Percentiles rank a stretch among this genome's conserved stretches.
Conservation (phyloP, 2,329 filamentous ascomycete species). For the Fusarium vanettenii region DNA sequence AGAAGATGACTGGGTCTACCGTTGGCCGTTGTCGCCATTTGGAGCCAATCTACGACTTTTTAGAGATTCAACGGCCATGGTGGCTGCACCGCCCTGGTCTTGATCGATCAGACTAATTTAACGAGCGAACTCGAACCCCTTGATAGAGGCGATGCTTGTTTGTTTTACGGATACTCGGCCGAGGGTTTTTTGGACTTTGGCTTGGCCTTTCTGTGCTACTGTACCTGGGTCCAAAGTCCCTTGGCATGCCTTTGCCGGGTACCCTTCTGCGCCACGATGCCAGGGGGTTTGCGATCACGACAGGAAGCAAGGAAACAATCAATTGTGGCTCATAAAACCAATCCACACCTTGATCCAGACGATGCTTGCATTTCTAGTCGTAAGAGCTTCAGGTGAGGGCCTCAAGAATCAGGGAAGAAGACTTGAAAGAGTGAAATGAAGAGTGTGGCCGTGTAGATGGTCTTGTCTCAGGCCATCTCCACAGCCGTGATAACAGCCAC, state of each 20-base stretch:
- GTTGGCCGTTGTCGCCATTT: background rate
- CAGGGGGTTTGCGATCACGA: background rate
- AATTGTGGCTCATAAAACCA: slow-evolving; percentile 3
- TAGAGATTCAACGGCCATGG: background rate
- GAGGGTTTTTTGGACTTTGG: background rate
- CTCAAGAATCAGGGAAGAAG: background rate
- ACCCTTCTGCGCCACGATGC: background rate
- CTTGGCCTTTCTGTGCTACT: background rate
- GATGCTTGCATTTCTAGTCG: background rate
- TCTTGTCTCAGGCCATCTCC: slow-evolving; percentile 10
- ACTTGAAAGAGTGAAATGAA: background rate
- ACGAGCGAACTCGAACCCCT: background rate
- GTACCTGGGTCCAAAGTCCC: background rate
- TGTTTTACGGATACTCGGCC: background rate
- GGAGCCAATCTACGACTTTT: slow-evolving; percentile 2
- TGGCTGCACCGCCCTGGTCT: background rate
- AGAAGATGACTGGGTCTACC: background rate
- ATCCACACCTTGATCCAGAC: too few relatives aligned
- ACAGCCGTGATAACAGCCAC: slow-evolving; percentile 13
- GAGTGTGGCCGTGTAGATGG: background rate
- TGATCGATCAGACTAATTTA: background rate
- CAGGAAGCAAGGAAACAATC: background rate
- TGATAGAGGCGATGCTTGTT: background rate
- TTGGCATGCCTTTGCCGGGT: background rate
- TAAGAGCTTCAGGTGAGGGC: background rate